Evolutionary conservation across 371 early-diverging fungal genomes (phyloP).

Genomic region (Apophysomyces trapeziformis): DNA sequence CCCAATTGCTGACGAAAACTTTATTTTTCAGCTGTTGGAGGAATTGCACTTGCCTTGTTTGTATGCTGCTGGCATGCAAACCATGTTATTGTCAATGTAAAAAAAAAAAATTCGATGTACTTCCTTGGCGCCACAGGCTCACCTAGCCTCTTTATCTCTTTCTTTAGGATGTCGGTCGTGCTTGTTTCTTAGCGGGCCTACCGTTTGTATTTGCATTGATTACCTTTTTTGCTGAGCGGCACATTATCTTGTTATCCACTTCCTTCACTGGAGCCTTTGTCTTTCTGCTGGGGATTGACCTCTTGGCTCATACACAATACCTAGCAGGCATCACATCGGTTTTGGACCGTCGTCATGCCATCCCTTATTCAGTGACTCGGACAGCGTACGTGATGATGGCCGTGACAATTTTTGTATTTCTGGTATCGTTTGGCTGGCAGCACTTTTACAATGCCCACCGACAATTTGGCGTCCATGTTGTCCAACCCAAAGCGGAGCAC

Average conservation of each 20-base stretch:
- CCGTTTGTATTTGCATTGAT: slow-evolving; percentile 19
- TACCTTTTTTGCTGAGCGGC: slow-evolving; percentile 26
- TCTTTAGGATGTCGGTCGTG: slow-evolving; percentile 22
- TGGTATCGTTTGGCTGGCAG: slow-evolving; percentile 35
- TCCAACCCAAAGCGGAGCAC: not conserved
- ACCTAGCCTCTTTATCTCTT: not conserved
- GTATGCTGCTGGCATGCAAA: slow-evolving; percentile 42
- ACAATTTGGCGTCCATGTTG: slow-evolving; percentile 17
- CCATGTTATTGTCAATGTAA: slow-evolving; percentile 27
- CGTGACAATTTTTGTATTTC: slow-evolving; percentile 25
- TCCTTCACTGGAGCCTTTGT: slow-evolving; percentile 27
- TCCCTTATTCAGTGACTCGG: slow-evolving; percentile 17
- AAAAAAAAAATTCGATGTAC: not conserved
- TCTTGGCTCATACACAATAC: slow-evolving; percentile 26
- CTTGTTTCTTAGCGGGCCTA: slow-evolving; percentile 28
- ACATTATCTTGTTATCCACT: slow-evolving; percentile 24
- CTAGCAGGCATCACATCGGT: slow-evolving; percentile 24
- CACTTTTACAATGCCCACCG: slow-evolving; percentile 21
- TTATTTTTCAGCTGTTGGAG: slow-evolving; percentile 22
- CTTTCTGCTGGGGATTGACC: slow-evolving; percentile 26
- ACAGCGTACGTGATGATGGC: slow-evolving; percentile 29
- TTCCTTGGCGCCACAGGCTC: slow-evolving; percentile 6
- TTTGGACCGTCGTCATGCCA: slow-evolving; percentile 25
- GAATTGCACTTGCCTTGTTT: slow-evolving; percentile 37
- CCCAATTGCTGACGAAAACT: too few species aligned